Conservation (phyloP, 208 protist species). For the Acanthamoeba triangularis region DNA sequence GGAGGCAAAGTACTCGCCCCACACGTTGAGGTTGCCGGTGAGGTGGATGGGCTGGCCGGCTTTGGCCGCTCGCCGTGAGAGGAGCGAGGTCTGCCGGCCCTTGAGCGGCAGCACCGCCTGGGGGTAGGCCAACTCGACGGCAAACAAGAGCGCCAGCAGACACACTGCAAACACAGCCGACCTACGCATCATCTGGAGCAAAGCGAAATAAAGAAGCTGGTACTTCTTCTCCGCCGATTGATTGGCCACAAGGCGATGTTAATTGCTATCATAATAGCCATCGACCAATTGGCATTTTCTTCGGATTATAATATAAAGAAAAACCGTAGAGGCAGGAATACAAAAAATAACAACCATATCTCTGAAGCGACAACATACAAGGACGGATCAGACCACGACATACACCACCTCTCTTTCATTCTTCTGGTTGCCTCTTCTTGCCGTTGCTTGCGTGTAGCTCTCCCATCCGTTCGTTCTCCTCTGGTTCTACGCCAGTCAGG, state of each 20-base stretch:
- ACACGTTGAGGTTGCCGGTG: constrained; percentile 9
- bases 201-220: not conserved
- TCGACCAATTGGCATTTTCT: too few relatives aligned
- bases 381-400: not conserved
- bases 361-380: not conserved
- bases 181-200: not conserved
- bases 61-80: not conserved
- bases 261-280: too few relatives aligned
- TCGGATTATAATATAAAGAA: too few relatives aligned
- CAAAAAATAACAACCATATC: too few relatives aligned
- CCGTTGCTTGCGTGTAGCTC: too few relatives aligned
- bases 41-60: constrained; percentile 29
- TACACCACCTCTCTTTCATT: not conserved
- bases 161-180: not conserved
- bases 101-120: constrained; percentile 8
- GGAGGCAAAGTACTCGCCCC: constrained; percentile 47
- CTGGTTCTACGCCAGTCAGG: not conserved
- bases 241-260: too few relatives aligned
- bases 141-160: not conserved
- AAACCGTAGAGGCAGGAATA: too few relatives aligned
- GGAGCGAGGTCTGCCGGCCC: not conserved
- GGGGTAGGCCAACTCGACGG: not conserved
- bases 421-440: not conserved
- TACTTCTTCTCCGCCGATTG: too few relatives aligned
- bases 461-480: too few relatives aligned